These are phyloP conservation scores for Schizosaccharomyces octosporus DNA, from an alignment of 805 yeast species.

Conservation along the genomic window DNA sequence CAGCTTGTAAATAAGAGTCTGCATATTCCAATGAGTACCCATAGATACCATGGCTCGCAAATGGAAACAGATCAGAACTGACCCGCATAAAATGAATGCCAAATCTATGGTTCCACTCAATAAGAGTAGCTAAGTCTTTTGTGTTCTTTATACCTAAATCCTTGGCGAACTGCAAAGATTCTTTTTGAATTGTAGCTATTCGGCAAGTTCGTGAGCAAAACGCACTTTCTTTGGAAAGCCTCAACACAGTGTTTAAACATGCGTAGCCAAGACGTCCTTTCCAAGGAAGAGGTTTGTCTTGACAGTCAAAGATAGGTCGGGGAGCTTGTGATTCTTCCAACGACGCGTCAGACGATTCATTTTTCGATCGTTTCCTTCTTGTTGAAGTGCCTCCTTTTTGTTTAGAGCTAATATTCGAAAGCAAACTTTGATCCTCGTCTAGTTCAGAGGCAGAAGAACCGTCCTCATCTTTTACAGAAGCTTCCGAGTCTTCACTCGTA, in stretches of 20 bases:
- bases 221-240: neutral
- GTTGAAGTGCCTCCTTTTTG: too few relatives aligned
- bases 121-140: neutral
- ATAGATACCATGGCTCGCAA: slow-evolving; percentile 1
- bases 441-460: too few relatives aligned
- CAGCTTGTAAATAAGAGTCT: neutral
- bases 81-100: slow-evolving; percentile 2
- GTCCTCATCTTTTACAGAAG: neutral
- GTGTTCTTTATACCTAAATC: neutral
- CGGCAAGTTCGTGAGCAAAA: slow-evolving; percentile 3
- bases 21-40: slow-evolving; percentile 3
- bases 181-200: neutral
- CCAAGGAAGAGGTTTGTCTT: neutral
- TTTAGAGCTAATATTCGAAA: too few relatives aligned
- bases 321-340: neutral
- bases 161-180: neutral
- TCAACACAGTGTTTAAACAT: neutral
- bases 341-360: neutral
- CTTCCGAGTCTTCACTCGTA: neutral
- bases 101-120: slow-evolving; percentile 1
- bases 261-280: slow-evolving; percentile 1
- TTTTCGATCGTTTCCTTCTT: neutral
- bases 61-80: slow-evolving; percentile 1
- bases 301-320: neutral
- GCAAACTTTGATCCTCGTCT: too few relatives aligned